These are phyloP conservation scores for Pseudisothecium myosuroides DNA, from an alignment of 225 moss, liverwort and hornwort genomes.

Conservation along the genomic window DNA sequence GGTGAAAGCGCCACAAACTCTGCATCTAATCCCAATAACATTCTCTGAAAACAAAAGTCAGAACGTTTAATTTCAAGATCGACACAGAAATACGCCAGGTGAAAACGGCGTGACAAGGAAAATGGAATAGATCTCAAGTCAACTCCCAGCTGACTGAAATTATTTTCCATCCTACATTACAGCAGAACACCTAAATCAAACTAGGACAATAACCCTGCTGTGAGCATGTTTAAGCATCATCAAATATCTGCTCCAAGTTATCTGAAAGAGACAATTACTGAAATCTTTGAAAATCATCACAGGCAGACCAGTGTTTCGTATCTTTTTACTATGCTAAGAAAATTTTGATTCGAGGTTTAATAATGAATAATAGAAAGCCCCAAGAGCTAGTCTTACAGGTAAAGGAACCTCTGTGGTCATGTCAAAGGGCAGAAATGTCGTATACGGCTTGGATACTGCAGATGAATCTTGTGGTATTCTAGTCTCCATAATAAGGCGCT, in stretches of 20 bases:
- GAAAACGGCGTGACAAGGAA: not conserved
- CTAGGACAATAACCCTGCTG: not conserved
- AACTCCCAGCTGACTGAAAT: not conserved
- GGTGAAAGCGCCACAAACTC: slow-evolving; percentile 56
- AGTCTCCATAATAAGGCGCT: slow-evolving; percentile 39
- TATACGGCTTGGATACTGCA: slow-evolving; percentile 17
- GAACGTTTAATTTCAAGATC: not conserved
- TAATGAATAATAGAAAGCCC: not conserved
- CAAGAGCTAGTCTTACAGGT: slow-evolving; percentile 25
- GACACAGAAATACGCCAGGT: not conserved
- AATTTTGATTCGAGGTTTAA: not conserved
- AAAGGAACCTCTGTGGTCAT: slow-evolving; percentile 43
- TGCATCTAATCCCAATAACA: slow-evolving; percentile 63
- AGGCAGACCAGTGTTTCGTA: not conserved
- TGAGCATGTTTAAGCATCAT: not conserved
- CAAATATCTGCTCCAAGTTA: not conserved
- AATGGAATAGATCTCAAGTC: not conserved
- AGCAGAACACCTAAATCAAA: not conserved
- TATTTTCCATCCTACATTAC: not conserved
- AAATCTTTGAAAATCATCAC: not conserved
- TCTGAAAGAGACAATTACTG: not conserved
- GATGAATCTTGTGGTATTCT: slow-evolving; percentile 17
- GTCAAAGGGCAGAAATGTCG: slow-evolving; percentile 43
- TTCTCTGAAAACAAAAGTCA: slow-evolving; percentile 28
- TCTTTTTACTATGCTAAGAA: not conserved